Evolutionary conservation across 1,139 yeast species (phyloP).

Genomic region (Protomyces macrosporus): DNA sequence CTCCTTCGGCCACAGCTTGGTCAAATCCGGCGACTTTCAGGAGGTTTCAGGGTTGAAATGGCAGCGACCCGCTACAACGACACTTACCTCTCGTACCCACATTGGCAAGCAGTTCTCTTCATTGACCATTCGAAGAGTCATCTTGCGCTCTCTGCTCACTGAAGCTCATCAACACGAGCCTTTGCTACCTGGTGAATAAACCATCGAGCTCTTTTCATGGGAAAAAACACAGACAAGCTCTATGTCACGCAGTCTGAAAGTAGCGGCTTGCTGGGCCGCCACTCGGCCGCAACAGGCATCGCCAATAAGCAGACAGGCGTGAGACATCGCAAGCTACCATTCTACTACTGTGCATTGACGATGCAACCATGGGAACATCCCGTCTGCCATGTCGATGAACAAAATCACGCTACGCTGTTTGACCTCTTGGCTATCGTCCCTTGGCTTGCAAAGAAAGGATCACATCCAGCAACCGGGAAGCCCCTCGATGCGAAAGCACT

Average conservation of each 20-base stretch:
- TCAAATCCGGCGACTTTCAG: no score
- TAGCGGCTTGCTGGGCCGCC: conserved; percentile 35
- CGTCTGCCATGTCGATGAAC: conserved; percentile 37
- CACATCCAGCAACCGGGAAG: conserved; percentile 40
- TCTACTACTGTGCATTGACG: conserved; percentile 40
- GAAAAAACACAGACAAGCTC: conserved; percentile 41
- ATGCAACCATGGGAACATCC: conserved; percentile 39
- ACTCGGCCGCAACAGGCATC: conserved; percentile 36
- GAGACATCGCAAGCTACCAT: conserved; percentile 35
- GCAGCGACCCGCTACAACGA: no score
- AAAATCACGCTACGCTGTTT: conserved; percentile 35
- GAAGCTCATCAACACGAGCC: no score
- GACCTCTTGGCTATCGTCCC: conserved; percentile 39
- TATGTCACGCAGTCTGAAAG: conserved; percentile 39
- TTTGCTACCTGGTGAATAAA: neutral
- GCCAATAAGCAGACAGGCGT: conserved; percentile 27
- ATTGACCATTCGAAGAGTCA: no score
- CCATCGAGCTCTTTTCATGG: conserved; percentile 34
- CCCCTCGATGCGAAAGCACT: conserved; percentile 34
- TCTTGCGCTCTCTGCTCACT: no score
- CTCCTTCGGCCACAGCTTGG: no score
- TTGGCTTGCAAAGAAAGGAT: conserved; percentile 36
- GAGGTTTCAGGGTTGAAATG: no score
- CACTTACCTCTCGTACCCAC: no score
- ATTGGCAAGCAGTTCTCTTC: no score